Conservation (phyloP, 768 basidiomycete genomes). For the Russula sp. region DNA sequence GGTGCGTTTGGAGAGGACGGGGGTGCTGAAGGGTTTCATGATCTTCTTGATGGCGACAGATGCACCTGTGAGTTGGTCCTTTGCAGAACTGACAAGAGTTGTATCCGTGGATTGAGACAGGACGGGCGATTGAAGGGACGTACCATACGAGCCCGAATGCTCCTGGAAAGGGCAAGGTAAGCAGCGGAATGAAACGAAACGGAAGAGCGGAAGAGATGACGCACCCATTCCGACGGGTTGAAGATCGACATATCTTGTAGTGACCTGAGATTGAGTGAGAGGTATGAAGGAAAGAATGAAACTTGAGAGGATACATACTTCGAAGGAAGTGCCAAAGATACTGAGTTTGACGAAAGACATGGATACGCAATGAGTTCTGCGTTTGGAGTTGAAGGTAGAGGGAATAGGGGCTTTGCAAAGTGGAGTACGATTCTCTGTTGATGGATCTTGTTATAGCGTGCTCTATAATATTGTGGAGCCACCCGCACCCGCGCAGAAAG, state of each 20-base stretch:
- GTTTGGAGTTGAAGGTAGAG: constrained; percentile 28
- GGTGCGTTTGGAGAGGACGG: constrained; percentile 95
- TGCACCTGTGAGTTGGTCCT: constrained; percentile 89
- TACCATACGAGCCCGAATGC: constrained; percentile 99
- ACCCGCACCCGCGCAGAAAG: neutral
- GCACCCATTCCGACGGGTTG: constrained; percentile 99
- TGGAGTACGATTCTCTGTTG: neutral
- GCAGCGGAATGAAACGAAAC: neutral
- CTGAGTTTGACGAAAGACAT: constrained; percentile 96
- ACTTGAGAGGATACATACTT: constrained; percentile 43
- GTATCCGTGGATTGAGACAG: neutral
- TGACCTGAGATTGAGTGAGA: constrained; percentile 55
- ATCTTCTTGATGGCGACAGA: constrained; percentile 99
- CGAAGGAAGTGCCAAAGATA: constrained; percentile 98
- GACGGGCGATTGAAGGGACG: constrained; percentile 4
- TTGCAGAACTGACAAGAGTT: constrained; percentile 61
- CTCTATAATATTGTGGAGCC: neutral
- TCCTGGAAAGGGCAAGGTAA: constrained; percentile 39
- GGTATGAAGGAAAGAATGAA: neutral
- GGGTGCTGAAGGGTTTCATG: constrained; percentile 99
- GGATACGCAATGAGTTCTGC: neutral
- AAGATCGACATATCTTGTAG: constrained; percentile 97
- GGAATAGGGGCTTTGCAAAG: constrained; percentile 4
- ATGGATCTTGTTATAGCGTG: neutral
- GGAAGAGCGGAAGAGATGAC: constrained; percentile 28